phyloP scores from a whole-genome alignment of 2,329 filamentous ascomycete genomes.

The Didymella arachidicola region DNA sequence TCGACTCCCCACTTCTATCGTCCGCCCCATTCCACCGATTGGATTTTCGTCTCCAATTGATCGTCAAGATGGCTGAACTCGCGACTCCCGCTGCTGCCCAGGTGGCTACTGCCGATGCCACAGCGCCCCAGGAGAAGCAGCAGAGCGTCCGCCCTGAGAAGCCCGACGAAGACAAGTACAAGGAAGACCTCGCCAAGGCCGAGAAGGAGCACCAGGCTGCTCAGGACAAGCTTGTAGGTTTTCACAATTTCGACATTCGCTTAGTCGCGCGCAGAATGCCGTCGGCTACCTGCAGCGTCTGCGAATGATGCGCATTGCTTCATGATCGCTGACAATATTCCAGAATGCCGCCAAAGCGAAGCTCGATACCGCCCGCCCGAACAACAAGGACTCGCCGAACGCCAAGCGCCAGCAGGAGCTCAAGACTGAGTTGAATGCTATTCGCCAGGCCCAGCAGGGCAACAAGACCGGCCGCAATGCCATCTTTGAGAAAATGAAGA shows the following conservation, averaged over 20 bases:
- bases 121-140: slow-evolving; percentile 48
- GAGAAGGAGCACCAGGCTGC: slow-evolving; percentile 86
- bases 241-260: slow-evolving; percentile 12
- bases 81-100: slow-evolving; percentile 49
- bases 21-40: slow-evolving; percentile 27
- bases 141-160: slow-evolving; percentile 72
- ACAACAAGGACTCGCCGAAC: slow-evolving; percentile 80
- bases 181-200: slow-evolving; percentile 77
- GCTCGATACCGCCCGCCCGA: slow-evolving; percentile 81
- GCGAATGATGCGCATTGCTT: background rate
- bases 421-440: slow-evolving; percentile 79
- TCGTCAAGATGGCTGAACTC: slow-evolving; percentile 47
- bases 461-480: slow-evolving; percentile 82
- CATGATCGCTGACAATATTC: slow-evolving; percentile 18
- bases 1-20: slow-evolving; percentile 18
- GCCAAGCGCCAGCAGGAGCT: slow-evolving; percentile 88
- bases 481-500: slow-evolving; percentile 90
- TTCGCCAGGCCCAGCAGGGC: slow-evolving; percentile 84
- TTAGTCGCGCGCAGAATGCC: slow-evolving; percentile 11
- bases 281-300: slow-evolving; percentile 26
- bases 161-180: slow-evolving; percentile 86
- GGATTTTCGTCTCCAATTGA: slow-evolving; percentile 30
- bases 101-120: slow-evolving; percentile 43
- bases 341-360: slow-evolving; percentile 89
- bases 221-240: slow-evolving; percentile 72